Percentiles rank a stretch among this genome's conserved stretches.
Evolutionary conservation across 192 early-diverging fungal species (phyloP).

Genomic region (Linnemannia exigua): DNA sequence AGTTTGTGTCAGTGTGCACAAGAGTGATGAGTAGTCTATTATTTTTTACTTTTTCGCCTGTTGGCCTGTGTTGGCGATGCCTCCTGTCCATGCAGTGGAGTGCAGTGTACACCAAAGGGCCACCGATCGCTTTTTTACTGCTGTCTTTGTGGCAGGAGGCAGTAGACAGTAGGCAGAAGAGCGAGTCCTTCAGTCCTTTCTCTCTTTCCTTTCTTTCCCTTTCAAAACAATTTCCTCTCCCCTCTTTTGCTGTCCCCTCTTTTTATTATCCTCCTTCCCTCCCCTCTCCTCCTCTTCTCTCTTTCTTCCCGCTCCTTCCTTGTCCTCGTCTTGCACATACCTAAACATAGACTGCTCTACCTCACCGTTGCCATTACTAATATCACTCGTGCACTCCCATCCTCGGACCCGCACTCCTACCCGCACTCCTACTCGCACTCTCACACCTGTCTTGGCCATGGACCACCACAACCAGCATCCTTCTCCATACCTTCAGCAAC

Average conservation of each 20-base stretch:
- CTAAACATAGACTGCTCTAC: neutral
- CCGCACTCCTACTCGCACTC: neutral
- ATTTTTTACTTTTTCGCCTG: too few relatives aligned
- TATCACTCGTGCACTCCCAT: too few relatives aligned
- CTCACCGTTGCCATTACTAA: neutral
- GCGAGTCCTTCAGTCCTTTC: neutral
- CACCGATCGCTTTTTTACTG: neutral
- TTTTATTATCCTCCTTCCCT: neutral
- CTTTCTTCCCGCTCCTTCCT: neutral
- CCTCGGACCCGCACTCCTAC: too few relatives aligned
- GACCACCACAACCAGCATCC: constrained; percentile 11
- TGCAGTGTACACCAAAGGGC: too few relatives aligned
- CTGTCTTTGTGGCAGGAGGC: neutral
- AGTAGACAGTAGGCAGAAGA: too few relatives aligned
- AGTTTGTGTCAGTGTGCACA: too few relatives aligned
- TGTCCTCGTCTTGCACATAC: neutral
- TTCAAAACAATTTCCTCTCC: neutral
- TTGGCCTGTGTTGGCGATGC: neutral
- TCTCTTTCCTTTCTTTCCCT: neutral
- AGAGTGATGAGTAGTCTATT: too few relatives aligned
- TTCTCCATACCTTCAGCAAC: neutral
- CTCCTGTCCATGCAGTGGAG: too few relatives aligned
- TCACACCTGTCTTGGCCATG: neutral
- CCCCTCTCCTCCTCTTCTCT: neutral
- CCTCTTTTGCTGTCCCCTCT: neutral